Evolutionary conservation across 495 filamentous ascomycete genomes (phyloP), one percentile per base, ranked within the genome.

Genomic region (Penicillium riverlandense): DNA sequence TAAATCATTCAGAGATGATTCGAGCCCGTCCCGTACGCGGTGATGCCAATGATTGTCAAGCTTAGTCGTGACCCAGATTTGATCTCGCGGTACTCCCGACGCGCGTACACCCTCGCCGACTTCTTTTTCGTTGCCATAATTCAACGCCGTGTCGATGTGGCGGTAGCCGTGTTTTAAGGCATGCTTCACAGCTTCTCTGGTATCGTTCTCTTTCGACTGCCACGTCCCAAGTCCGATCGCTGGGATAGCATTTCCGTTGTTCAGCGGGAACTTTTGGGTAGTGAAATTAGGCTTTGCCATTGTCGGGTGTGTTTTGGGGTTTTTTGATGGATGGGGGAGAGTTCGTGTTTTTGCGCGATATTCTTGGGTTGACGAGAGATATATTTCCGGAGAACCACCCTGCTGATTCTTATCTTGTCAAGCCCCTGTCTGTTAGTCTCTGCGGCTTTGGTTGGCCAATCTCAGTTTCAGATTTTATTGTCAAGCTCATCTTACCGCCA

Each of bases 11-110:
- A 85, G 69, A 6, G 73, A 70, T 35, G 65, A 57, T 35, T 79
- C 63, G 4, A 81, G 58, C 7, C 70, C 76, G 1, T 56, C 40
- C 30, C 65, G 69, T 0, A 79, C 71, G 29, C 55, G 54, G 9
- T 54, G 45, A 12, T 51, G 58, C 4, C 43, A 43, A 29, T 67
- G 63, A 34, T 70, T 69, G 54, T 65, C 64, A 1, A 90, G 65
- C 61, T 92, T 92, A 53, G 76, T 76, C 33, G 85, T 90, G 65
- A 87, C 81, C 68, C 82, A 90, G 36, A 90, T 66, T 29, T 84
- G 63, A 12, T 69, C 63, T 29, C 86, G 78, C 0, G 82, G 72
- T 3, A 88, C 60, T 1, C 71, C 69, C 13, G 76, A 67, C 36
- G 69, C 62, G 12, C 65, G 62, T 38, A 92, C 80, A 5, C 82